Evolutionary conservation across 352 stramenopile species (phyloP), one percentile per base, ranked within the genome.

Genomic region (Globisporangium nunn): DNA sequence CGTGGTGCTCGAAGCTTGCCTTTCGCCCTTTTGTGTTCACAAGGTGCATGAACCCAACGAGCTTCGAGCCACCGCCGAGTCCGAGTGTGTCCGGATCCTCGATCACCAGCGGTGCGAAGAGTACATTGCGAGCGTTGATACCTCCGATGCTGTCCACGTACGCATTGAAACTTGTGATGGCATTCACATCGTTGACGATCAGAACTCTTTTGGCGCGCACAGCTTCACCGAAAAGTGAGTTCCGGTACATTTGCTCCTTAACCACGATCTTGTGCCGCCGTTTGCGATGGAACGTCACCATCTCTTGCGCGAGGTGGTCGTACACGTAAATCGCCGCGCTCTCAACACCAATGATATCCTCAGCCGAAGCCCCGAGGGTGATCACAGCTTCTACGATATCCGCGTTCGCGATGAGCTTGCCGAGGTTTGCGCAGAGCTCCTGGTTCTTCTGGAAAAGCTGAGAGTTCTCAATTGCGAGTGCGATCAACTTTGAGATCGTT

Each of bases 401-500:
- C 3, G 75, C 80, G 23, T 82, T 63, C 0, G 67, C 68, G 45
- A 91, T 88, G 4, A 89, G 61, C 40, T 80, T 76, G 6, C 81
- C 81, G 10, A 91, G 62, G 50, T 78, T 76, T 49, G 68, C 73
- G 46, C 76, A 87, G 4, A 90, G 56, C 56, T 79, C 78, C 45
- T 91, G 81, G 33, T 81, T 91, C 51, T 86, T 85, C 54, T 91
- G 81, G 56, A 91, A 91, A 23, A 89, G 56, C 52, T 89, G 80
- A 23, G 77, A 89, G 63, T 91, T 89, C 35, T 91, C 78, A 28
- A 91, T 91, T 4, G 81, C 81, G 23, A 91, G 61, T 12, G 78
- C 81, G 35, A 91, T 89, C 37, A 91, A 64, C 50, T 91, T 88
- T 1, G 81, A 78, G 48, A 91, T 87, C 1, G 78, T 87, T 41